Percentiles rank a stretch among this genome's conserved stretches.
These are phyloP conservation scores for Immersiella caudata DNA, from an alignment of 495 filamentous ascomycete genomes.

Conservation along the genomic window DNA sequence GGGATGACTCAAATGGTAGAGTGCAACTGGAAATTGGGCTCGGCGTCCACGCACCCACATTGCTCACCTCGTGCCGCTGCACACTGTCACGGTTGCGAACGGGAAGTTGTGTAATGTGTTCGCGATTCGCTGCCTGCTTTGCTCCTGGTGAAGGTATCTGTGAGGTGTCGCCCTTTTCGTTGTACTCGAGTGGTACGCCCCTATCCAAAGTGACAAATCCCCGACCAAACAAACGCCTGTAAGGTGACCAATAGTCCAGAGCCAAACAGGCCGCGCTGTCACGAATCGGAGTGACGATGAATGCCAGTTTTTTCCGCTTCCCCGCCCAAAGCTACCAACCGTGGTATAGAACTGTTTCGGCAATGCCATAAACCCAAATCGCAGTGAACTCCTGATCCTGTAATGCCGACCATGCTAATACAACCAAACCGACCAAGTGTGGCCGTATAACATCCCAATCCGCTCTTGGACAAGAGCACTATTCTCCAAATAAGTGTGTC, in stretches of 20 bases:
- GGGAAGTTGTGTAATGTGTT: background rate
- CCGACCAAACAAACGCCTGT: background rate
- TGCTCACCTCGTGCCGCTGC: too few species aligned
- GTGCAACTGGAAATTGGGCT: background rate
- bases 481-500: background rate
- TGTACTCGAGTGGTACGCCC: background rate
- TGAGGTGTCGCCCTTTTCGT: too few species aligned
- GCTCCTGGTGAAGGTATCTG: background rate
- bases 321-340: background rate
- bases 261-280: background rate
- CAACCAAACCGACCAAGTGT: background rate
- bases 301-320: background rate
- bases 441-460: background rate
- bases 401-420: slow-evolving; percentile 8
- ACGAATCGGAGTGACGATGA: background rate
- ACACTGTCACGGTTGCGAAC: too few species aligned
- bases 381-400: slow-evolving; percentile 9
- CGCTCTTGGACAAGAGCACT: background rate
- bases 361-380: background rate
- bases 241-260: background rate
- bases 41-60: too few species aligned
- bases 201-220: background rate
- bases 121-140: background rate
- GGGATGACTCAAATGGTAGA: background rate
- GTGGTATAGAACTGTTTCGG: slow-evolving; percentile 7